These are phyloP conservation scores for Dalbergia cultrata DNA, from an alignment of 306 rosid species.

Conservation along the genomic window DNA sequence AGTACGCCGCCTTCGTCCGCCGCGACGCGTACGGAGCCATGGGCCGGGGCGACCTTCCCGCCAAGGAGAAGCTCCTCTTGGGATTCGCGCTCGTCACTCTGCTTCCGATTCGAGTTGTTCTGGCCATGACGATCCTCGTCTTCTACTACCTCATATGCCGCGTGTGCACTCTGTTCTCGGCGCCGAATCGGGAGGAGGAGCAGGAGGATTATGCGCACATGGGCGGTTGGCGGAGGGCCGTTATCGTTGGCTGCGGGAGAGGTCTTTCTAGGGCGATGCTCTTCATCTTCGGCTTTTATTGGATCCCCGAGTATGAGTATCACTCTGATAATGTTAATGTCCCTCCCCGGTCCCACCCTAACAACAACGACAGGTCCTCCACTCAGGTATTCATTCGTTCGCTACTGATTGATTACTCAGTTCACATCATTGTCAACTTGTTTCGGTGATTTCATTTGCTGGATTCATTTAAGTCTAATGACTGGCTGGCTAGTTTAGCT, in stretches of 20 bases:
- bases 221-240: conserved; percentile 80
- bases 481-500: too few relatives aligned
- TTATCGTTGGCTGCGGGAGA: conserved; percentile 72
- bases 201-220: conserved; percentile 91
- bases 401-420: too few relatives aligned
- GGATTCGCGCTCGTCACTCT: conserved; percentile 74
- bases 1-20: conserved; percentile 80
- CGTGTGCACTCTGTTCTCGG: conserved; percentile 70
- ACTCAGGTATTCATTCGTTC: conserved; percentile 50
- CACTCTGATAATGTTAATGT: conserved; percentile 1
- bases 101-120: conserved; percentile 75
- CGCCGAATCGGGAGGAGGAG: conserved; percentile 77
- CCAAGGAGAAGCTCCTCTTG: conserved; percentile 76
- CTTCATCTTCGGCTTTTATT: conserved; percentile 85
- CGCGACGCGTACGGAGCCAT: conserved; percentile 83
- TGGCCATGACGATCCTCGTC: conserved; percentile 55
- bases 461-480: too few relatives aligned
- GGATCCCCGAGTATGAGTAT: conserved; percentile 63
- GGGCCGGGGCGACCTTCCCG: conserved; percentile 87
- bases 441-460: too few relatives aligned
- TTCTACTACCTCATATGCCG: conserved; percentile 79
- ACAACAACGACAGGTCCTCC: too few relatives aligned
- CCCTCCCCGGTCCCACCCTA: background rate
- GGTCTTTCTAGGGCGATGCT: conserved; percentile 81
- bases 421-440: too few relatives aligned